Conservation (phyloP, 1,139 yeast species). For the Yamadazyma epiphylla region DNA sequence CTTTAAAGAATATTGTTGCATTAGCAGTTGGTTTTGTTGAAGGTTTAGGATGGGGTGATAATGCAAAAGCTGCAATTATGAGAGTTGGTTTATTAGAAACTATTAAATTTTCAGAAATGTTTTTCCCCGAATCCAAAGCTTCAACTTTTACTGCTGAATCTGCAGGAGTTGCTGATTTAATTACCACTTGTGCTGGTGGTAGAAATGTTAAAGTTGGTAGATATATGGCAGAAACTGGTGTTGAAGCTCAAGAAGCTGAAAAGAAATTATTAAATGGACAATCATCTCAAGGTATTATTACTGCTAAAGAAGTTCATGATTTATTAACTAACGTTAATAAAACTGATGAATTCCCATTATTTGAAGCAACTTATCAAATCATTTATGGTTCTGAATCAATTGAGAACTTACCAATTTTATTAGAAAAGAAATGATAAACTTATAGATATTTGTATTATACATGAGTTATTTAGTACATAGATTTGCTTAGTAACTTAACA, state of each 20-base stretch:
- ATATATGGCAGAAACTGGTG: constrained; percentile 46
- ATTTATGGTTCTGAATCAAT: constrained; percentile 39
- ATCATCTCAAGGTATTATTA: constrained; percentile 48
- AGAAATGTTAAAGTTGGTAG: constrained; percentile 48
- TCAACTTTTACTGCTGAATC: constrained; percentile 43
- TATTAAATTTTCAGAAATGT: constrained; percentile 37
- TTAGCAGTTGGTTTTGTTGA: constrained; percentile 48
- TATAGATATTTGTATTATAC: too few species aligned
- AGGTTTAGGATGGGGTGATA: constrained; percentile 51
- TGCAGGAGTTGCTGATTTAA: constrained; percentile 51
- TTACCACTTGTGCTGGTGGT: constrained; percentile 49
- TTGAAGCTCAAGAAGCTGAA: constrained; percentile 40
- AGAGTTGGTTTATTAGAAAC: constrained; percentile 44
- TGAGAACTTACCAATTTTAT: constrained; percentile 39
- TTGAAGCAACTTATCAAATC: constrained; percentile 47
- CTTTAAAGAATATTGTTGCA: constrained; percentile 46
- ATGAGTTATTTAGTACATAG: too few species aligned
- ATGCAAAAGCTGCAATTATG: constrained; percentile 50
- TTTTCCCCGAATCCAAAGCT: constrained; percentile 39
- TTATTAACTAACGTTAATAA: constrained; percentile 33
- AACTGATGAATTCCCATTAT: constrained; percentile 39
- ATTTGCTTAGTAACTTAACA: too few species aligned
- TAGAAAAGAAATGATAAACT: constrained; percentile 21
- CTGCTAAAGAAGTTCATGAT: constrained; percentile 48
- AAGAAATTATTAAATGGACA: constrained; percentile 46